These are phyloP conservation scores for Linum tenue DNA, from an alignment of 345 rosid species.

Conservation along the genomic window DNA sequence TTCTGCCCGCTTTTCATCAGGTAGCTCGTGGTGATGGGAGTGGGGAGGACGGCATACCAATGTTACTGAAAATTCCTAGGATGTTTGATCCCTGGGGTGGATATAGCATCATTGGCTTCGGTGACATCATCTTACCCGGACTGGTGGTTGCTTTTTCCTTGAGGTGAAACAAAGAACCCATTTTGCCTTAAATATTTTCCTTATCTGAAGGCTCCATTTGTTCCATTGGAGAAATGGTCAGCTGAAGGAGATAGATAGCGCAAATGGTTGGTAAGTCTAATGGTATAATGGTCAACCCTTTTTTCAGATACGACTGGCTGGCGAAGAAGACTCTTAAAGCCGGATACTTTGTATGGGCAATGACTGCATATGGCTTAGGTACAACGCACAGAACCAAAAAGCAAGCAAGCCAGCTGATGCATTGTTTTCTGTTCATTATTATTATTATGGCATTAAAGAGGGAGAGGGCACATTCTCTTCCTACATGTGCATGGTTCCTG, in stretches of 20 bases:
- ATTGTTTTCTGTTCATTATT: no score
- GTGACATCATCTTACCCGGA: constrained; percentile 94
- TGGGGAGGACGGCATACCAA: constrained; percentile 93
- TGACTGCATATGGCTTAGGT: constrained; percentile 95
- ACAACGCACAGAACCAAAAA: background rate
- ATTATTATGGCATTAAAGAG: no score
- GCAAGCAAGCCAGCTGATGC: background rate
- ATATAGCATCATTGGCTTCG: constrained; percentile 93
- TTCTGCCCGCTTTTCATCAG: constrained; percentile 27
- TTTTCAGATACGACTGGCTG: constrained; percentile 82
- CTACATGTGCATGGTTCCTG: no score
- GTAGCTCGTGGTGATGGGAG: constrained; percentile 97
- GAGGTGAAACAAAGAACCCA: constrained; percentile 40
- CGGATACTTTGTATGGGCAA: constrained; percentile 85
- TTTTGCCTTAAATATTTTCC: background rate
- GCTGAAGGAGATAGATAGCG: background rate
- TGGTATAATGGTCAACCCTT: background rate
- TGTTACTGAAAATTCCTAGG: constrained; percentile 91
- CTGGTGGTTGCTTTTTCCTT: constrained; percentile 80
- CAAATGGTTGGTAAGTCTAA: background rate
- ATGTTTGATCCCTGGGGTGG: constrained; percentile 99
- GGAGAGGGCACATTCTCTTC: no score
- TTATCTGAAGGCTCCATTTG: background rate
- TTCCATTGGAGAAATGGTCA: no score
- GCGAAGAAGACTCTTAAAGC: constrained; percentile 59